Conservation (phyloP, 805 yeast species). For the Danielia reshetovae region DNA sequence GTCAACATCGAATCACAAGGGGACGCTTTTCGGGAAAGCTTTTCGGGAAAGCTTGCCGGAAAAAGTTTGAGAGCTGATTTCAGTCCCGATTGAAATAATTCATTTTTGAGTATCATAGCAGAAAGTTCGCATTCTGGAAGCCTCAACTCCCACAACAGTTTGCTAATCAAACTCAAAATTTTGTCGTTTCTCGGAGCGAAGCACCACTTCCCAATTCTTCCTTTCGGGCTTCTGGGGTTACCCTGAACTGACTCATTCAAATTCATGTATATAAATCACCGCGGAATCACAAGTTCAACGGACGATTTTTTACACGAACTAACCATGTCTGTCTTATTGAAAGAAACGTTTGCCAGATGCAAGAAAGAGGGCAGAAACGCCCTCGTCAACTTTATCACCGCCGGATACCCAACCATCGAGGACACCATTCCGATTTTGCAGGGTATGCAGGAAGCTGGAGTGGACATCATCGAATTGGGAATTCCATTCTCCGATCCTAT, state of each 20-base stretch:
- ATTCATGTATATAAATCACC: conserved; percentile 4
- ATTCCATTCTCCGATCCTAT: conserved; percentile 97
- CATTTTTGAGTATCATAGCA: too few relatives aligned
- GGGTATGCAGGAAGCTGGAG: conserved; percentile 93
- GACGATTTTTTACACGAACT: not conserved
- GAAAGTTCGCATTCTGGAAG: too few relatives aligned
- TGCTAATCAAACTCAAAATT: too few relatives aligned
- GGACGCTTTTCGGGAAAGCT: too few relatives aligned
- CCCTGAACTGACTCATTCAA: conserved; percentile 35
- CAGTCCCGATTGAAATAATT: too few relatives aligned
- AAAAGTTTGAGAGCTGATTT: too few relatives aligned
- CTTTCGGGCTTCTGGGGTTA: conserved; percentile 18
- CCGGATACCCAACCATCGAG: conserved; percentile 85
- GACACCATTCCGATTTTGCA: conserved; percentile 83
- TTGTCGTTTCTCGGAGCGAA: too few relatives aligned
- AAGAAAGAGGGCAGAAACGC: conserved; percentile 75
- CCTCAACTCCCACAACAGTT: too few relatives aligned
- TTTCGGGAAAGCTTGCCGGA: too few relatives aligned
- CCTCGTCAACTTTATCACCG: conserved; percentile 87
- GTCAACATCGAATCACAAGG: too few relatives aligned
- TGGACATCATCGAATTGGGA: conserved; percentile 91
- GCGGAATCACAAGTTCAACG: conserved; percentile 1
- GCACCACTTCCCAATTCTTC: too few relatives aligned
- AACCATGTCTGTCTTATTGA: conserved; percentile 49
- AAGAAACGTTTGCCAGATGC: conserved; percentile 58